These are phyloP conservation scores for Suzukiozyma palmioleophila DNA, from an alignment of 1,139 yeast genomes.

Conservation along the genomic window DNA sequence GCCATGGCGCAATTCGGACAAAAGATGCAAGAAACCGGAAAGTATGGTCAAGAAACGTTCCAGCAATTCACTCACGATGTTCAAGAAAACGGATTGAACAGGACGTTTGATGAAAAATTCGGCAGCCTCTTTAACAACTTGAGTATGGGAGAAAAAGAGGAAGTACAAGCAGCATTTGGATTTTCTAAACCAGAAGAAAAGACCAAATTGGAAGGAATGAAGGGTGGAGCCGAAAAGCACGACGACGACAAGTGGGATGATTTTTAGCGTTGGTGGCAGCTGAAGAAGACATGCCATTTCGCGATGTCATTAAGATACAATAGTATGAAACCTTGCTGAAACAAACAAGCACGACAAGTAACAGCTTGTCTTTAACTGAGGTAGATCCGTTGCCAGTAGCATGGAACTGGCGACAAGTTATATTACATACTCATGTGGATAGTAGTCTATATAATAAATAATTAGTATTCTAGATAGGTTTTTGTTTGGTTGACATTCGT, in stretches of 20 bases:
- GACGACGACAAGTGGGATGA: slow-evolving; percentile 46
- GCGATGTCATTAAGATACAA: no score
- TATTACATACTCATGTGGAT: no score
- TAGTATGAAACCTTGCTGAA: no score
- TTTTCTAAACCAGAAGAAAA: slow-evolving; percentile 54
- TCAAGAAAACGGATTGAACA: slow-evolving; percentile 30
- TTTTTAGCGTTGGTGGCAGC: slow-evolving; percentile 18
- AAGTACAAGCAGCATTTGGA: slow-evolving; percentile 68
- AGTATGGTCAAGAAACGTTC: slow-evolving; percentile 63
- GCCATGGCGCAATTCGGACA: slow-evolving; percentile 97
- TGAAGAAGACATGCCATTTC: no score
- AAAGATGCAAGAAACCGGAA: slow-evolving; percentile 85
- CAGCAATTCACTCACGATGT: slow-evolving; percentile 53
- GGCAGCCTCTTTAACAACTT: slow-evolving; percentile 46
- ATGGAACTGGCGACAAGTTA: no score
- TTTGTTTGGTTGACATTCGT: not conserved
- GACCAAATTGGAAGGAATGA: slow-evolving; percentile 53
- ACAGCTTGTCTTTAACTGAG: no score
- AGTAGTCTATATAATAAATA: no score
- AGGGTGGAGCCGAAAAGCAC: slow-evolving; percentile 28
- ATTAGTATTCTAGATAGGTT: no score
- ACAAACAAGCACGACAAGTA: no score
- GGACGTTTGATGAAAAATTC: slow-evolving; percentile 42
- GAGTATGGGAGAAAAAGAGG: slow-evolving; percentile 19
- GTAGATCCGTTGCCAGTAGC: no score